Evolutionary conservation across 2,329 filamentous ascomycete genomes (phyloP).

Genomic region (Aspergillus uvarum): DNA sequence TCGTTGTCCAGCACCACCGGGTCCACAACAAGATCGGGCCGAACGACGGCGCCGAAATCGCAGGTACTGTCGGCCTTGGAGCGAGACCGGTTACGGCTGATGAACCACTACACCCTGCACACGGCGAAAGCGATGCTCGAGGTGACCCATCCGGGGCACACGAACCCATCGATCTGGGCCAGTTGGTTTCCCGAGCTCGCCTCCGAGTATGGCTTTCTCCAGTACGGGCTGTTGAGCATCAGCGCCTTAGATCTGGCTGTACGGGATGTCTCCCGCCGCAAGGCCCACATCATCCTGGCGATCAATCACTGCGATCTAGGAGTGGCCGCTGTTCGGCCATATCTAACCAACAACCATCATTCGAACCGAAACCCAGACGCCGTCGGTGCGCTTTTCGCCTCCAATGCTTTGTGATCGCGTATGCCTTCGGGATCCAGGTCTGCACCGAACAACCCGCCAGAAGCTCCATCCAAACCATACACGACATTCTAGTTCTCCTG

Average conservation of each 20-base stretch:
- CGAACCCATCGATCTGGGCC: not conserved
- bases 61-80: not conserved
- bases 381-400: not conserved
- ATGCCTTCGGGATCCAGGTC: not conserved
- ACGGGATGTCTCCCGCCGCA: not conserved
- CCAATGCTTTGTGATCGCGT: not conserved
- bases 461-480: not conserved
- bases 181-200: not conserved
- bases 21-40: not conserved
- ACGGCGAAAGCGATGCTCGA: not conserved
- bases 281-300: not conserved
- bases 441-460: not conserved
- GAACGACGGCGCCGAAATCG: not conserved
- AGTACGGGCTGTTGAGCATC: not conserved
- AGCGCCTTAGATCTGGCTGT: not conserved
- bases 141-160: not conserved
- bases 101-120: slow-evolving; percentile 1
- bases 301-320: too few species aligned
- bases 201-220: not conserved
- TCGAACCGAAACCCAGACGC: not conserved
- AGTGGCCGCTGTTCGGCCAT: too few species aligned
- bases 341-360: too few species aligned
- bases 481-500: not conserved
- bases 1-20: not conserved
- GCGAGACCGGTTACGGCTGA: not conserved